Conservation (phyloP, 164 flowering plant species). For the Vitis vinifera region ASM3070453v1 NC_081821.1:1486501-1487000, state of each 20-base stretch:
- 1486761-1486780: constrained; percentile 25
- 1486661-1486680: constrained; percentile 38
- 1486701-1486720: constrained; percentile 52
- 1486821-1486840: constrained; percentile 53
- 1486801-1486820: constrained; percentile 24
- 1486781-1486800: constrained; percentile 41
- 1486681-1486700: constrained; percentile 42
- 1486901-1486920: constrained; percentile 79
- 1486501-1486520: constrained; percentile 27
- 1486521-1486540: constrained; percentile 30
- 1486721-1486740: constrained; percentile 55
- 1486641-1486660: constrained; percentile 46
- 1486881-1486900: constrained; percentile 61
- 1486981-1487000: constrained; percentile 62
- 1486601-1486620: constrained; percentile 34
- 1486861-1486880: constrained; percentile 56
- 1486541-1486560: constrained; percentile 36
- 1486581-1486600: constrained; percentile 12
- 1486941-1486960: constrained; percentile 70
- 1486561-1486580: constrained; percentile 22
- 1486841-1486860: constrained; percentile 55
- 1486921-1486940: constrained; percentile 89
- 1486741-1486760: constrained; percentile 46
- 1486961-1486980: constrained; percentile 83
- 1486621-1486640: constrained; percentile 37